Conservation (phyloP, 805 yeast genomes). For the Nakazawaea sp. region DNA sequence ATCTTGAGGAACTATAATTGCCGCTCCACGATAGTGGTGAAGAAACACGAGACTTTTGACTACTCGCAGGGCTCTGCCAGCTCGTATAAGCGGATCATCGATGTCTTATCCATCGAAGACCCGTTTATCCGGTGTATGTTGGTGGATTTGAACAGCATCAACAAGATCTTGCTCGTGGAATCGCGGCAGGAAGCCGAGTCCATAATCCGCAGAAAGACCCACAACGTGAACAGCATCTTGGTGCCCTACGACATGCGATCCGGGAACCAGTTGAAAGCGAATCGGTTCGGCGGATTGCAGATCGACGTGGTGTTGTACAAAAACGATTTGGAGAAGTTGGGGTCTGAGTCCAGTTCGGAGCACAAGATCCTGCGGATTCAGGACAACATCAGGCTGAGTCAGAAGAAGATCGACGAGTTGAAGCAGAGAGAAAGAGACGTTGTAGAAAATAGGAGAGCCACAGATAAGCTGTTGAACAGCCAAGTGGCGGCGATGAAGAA, state of each 20-base stretch:
- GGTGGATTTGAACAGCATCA: slow-evolving; percentile 58
- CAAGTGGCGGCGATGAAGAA: slow-evolving; percentile 15
- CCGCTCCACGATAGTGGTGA: slow-evolving; percentile 35
- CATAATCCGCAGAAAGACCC: slow-evolving; percentile 26
- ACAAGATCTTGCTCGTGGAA: slow-evolving; percentile 47
- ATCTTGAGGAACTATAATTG: slow-evolving; percentile 24
- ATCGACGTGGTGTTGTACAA: slow-evolving; percentile 46
- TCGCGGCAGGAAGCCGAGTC: slow-evolving; percentile 45
- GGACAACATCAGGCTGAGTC: slow-evolving; percentile 15
- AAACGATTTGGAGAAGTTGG: slow-evolving; percentile 7
- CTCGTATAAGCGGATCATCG: slow-evolving; percentile 45
- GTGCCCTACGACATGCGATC: slow-evolving; percentile 32
- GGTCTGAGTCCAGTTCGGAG: slow-evolving; percentile 12
- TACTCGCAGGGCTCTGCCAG: slow-evolving; percentile 21
- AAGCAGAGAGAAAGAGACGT: slow-evolving; percentile 7
- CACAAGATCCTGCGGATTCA: slow-evolving; percentile 10
- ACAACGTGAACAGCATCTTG: slow-evolving; percentile 34
- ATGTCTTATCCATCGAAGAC: slow-evolving; percentile 50
- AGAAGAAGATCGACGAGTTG: slow-evolving; percentile 10
- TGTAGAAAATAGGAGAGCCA: slow-evolving; percentile 13
- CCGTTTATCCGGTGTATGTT: slow-evolving; percentile 51
- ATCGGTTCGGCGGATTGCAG: slow-evolving; percentile 35
- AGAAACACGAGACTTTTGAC: slow-evolving; percentile 53
- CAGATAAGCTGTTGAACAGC: slow-evolving; percentile 14
- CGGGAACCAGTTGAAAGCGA: slow-evolving; percentile 38